Evolutionary conservation across 352 stramenopile genomes (phyloP).

Genomic region (Blastocystis sp.): DNA sequence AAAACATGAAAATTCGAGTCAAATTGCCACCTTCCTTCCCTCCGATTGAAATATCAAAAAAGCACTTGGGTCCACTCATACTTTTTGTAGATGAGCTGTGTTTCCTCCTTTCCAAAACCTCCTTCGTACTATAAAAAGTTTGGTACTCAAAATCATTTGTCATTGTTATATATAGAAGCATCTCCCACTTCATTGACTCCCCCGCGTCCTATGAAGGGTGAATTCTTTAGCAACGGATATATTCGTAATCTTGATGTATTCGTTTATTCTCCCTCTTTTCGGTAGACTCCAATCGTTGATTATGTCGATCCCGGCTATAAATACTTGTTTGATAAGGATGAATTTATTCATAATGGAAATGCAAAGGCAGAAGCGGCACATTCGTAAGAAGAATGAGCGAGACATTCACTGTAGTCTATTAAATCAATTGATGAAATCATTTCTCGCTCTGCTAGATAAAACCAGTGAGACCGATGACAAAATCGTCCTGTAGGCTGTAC

Average conservation of each 20-base stretch:
- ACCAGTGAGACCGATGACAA: not conserved
- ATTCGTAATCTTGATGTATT: not conserved
- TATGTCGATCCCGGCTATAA: not conserved
- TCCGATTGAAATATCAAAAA: slow-evolving; percentile 84
- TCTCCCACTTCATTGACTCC: not conserved
- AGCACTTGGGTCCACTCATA: slow-evolving; percentile 69
- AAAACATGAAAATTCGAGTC: slow-evolving; percentile 11
- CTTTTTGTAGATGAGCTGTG: not conserved
- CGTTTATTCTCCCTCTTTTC: not conserved
- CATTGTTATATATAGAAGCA: not conserved
- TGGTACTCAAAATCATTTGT: not conserved
- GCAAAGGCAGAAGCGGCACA: not conserved
- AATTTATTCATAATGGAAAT: slow-evolving; percentile 1
- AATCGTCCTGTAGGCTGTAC: not conserved
- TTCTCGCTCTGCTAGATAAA: not conserved
- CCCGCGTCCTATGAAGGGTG: slow-evolving; percentile 21
- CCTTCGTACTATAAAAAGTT: slow-evolving; percentile 44
- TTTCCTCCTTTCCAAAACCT: slow-evolving; percentile 9
- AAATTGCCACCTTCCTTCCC: slow-evolving; percentile 67
- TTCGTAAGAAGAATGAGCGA: not conserved
- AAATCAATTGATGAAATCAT: slow-evolving; percentile 20
- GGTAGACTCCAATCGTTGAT: not conserved
- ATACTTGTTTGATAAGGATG: not conserved
- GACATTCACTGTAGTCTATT: slow-evolving; percentile 1
- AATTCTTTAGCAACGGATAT: slow-evolving; percentile 30